These are phyloP conservation scores for Amanita rubescens DNA, from an alignment of 768 basidiomycete genomes.

Conservation along the genomic window DNA sequence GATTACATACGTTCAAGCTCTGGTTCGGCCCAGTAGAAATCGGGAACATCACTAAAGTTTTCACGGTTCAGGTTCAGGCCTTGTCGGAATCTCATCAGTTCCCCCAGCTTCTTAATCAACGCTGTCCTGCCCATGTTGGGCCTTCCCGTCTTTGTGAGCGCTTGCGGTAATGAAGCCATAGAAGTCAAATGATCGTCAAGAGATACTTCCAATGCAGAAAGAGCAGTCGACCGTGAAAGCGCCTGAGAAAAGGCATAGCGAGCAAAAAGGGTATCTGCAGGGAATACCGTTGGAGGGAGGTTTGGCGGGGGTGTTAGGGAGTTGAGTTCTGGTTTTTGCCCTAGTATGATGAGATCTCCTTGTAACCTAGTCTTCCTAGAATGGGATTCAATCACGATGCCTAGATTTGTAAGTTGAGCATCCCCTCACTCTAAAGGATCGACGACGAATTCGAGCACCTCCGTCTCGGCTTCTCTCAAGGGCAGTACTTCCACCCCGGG, in stretches of 20 bases:
- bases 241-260: constrained; percentile 92
- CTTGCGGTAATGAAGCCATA: constrained; percentile 71
- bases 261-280: constrained; percentile 67
- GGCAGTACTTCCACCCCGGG: constrained; percentile 55
- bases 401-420: constrained; percentile 15
- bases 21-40: constrained; percentile 94
- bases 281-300: constrained; percentile 49
- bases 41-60: constrained; percentile 83
- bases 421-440: constrained; percentile 78
- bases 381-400: constrained; percentile 10
- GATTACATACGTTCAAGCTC: constrained; percentile 65
- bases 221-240: constrained; percentile 79
- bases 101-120: constrained; percentile 88
- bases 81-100: constrained; percentile 88
- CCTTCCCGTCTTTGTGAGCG: constrained; percentile 71
- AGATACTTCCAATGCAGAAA: constrained; percentile 81
- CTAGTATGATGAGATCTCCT: constrained; percentile 88
- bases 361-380: constrained; percentile 77
- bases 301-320: constrained; percentile 37
- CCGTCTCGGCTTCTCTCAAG: constrained; percentile 68
- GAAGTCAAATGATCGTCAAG: constrained; percentile 79
- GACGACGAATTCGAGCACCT: constrained; percentile 88
- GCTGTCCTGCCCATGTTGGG: constrained; percentile 75
- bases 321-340: constrained; percentile 55
- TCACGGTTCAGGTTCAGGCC: constrained; percentile 84